Evolutionary conservation across 2,329 filamentous ascomycete species (phyloP).

Genomic region (Penicillium sp.): DNA sequence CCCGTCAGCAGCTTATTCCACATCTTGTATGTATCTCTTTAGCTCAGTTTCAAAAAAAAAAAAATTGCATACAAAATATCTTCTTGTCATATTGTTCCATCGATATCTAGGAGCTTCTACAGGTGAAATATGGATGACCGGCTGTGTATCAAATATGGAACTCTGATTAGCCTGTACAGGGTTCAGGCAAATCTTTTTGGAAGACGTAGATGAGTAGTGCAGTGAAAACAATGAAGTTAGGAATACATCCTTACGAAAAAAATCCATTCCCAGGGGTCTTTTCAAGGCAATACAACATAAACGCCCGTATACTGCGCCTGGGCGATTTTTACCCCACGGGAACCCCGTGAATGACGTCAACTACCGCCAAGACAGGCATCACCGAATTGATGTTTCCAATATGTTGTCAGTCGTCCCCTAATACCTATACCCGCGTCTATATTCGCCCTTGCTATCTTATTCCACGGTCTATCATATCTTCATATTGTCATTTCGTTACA

Average conservation of each 20-base stretch:
- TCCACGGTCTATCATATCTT: background rate
- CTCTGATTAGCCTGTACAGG: background rate
- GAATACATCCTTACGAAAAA: background rate
- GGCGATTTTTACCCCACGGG: background rate
- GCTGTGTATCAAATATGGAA: too few species aligned
- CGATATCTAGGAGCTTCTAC: too few species aligned
- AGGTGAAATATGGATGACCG: too few species aligned
- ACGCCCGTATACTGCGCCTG: background rate
- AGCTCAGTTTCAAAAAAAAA: conserved; percentile 18
- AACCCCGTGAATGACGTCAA: conserved; percentile 4
- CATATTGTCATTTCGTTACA: background rate
- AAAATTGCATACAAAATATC: conserved; percentile 18
- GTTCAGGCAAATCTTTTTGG: too few species aligned
- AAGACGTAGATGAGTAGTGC: background rate
- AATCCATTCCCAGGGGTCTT: background rate
- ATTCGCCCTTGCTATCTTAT: background rate
- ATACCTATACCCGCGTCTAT: background rate
- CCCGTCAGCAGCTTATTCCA: conserved; percentile 14
- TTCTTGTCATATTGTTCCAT: background rate
- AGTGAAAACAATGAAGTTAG: background rate
- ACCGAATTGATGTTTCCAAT: background rate
- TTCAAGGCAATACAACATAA: background rate
- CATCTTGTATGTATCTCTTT: conserved; percentile 17
- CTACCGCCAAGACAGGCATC: background rate
- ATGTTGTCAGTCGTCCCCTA: background rate